These are phyloP conservation scores for Arthrobotrys iridis DNA, from an alignment of 2,329 filamentous ascomycete species.

Conservation along the genomic window DNA sequence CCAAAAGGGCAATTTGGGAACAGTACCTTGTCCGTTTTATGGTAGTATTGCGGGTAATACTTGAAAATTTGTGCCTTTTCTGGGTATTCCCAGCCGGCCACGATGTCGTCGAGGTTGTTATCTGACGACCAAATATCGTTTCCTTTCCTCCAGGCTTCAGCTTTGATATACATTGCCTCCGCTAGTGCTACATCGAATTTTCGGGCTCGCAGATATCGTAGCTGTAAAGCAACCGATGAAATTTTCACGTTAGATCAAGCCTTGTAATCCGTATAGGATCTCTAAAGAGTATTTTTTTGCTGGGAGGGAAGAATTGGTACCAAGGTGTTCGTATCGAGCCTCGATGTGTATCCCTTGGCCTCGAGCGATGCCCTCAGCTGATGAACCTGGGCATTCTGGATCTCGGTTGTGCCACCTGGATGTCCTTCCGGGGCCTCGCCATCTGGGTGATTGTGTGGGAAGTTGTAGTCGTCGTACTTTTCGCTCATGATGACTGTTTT, in stretches of 20 bases:
- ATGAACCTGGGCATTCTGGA: constrained; percentile 88
- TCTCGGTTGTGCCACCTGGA: constrained; percentile 83
- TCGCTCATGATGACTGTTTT: constrained; percentile 59
- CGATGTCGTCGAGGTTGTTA: constrained; percentile 82
- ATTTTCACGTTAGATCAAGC: too few species aligned
- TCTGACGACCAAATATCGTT: constrained; percentile 66
- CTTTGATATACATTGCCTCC: constrained; percentile 92
- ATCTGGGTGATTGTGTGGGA: constrained; percentile 78
- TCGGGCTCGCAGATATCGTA: constrained; percentile 90
- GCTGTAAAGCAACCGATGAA: constrained; percentile 64
- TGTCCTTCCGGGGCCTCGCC: constrained; percentile 70
- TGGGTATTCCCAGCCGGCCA: constrained; percentile 83
- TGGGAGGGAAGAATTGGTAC: constrained; percentile 65
- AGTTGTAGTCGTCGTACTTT: constrained; percentile 98
- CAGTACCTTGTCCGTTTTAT: constrained; percentile 86
- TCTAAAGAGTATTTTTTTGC: constrained; percentile 28
- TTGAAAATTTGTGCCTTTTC: constrained; percentile 85
- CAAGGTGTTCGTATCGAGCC: constrained; percentile 91
- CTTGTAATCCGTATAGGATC: constrained; percentile 25
- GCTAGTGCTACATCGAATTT: constrained; percentile 89
- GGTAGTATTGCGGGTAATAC: constrained; percentile 98
- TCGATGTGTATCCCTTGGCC: constrained; percentile 79
- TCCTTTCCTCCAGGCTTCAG: constrained; percentile 80
- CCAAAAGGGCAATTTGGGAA: neutral
- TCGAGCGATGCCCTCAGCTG: constrained; percentile 88